Base-by-base conservation (phyloP, 1,139 yeast genomes). In the Geotrichum macrosporum region DNA sequence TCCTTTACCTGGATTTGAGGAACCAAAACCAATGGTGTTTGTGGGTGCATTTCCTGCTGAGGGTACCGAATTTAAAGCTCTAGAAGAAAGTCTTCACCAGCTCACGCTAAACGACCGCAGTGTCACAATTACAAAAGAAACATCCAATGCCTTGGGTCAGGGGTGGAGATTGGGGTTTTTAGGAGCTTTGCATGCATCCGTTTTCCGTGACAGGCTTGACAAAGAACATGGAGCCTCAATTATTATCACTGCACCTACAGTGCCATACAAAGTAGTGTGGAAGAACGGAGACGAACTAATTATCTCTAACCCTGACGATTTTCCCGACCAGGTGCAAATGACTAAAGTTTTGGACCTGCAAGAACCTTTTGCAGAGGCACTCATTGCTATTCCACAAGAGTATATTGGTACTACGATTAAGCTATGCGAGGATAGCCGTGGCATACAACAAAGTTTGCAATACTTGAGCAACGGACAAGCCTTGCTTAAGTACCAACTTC, bases 1-100 rank as follows among this genome's bases (percentile, higher is more conserved):
- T 50, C 82, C 96, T 1, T 70, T 92, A 24, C 96, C 95, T 0
- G 97, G 97, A 0, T 92, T 92, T 65, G 96, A 89, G 64, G 96
- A 87, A 57, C 89, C 94, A 1, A 89, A 92, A 63, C 96, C 98
- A 1, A 92, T 92, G 97, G 97, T 92, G 5, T 92, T 89, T 65
- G 94, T 92, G 37, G 98, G 98, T 6, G 98, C 98, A 0, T 92
- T 88, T 59, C 98, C 98, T 0, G 94, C 96, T 0, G 96, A 89
- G 61, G 96, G 96, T 3, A 77, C 84, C 1, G 96, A 89, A 57
- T 92, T 89, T 63, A 85, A 84, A 52, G 83, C 79, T 33, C 74
- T 92, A 72, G 95, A 92, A 59, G 97, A 92, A 57, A 85, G 88
- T 63, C 80, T 92, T 65, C 85, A 83, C 56, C 88, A 88, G 59